Conservation (phyloP, 2,329 filamentous ascomycete species). For the Sclerotinia nivalis region DNA sequence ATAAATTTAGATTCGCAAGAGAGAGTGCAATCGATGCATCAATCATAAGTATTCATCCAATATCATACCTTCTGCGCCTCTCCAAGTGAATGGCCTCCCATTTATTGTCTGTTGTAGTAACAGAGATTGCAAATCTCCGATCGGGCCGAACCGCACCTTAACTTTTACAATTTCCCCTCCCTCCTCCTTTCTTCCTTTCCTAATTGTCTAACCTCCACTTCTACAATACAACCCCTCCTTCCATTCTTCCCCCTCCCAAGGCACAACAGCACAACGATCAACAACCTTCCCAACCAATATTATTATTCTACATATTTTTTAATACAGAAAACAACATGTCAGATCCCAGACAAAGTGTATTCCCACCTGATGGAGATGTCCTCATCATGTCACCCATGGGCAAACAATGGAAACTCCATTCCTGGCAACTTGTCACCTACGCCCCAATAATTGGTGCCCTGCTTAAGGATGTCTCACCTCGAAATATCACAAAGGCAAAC, state of each 20-base stretch:
- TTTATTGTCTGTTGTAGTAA: neutral
- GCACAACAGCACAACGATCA: neutral
- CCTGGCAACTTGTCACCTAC: slow-evolving; percentile 28
- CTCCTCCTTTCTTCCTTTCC: neutral
- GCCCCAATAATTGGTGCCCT: slow-evolving; percentile 28
- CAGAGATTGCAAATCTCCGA: neutral
- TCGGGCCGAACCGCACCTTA: neutral
- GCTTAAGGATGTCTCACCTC: slow-evolving; percentile 21
- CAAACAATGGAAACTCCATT: slow-evolving; percentile 35
- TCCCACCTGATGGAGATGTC: slow-evolving; percentile 34
- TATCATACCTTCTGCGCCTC: neutral
- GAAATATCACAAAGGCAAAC: slow-evolving; percentile 27
- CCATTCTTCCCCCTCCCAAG: neutral
- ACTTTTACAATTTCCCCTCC: neutral
- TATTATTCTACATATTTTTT: neutral
- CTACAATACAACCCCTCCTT: neutral
- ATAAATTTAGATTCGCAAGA: neutral
- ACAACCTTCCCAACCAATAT: neutral
- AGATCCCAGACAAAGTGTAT: slow-evolving; percentile 19
- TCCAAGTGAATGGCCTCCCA: neutral
- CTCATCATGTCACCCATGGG: slow-evolving; percentile 34
- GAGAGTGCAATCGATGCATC: neutral
- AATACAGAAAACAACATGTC: neutral
- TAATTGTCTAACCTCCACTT: neutral
- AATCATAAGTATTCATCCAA: neutral